These are phyloP conservation scores for Xylaria longipes DNA, from an alignment of 495 filamentous ascomycete genomes.

Conservation along the genomic window DNA sequence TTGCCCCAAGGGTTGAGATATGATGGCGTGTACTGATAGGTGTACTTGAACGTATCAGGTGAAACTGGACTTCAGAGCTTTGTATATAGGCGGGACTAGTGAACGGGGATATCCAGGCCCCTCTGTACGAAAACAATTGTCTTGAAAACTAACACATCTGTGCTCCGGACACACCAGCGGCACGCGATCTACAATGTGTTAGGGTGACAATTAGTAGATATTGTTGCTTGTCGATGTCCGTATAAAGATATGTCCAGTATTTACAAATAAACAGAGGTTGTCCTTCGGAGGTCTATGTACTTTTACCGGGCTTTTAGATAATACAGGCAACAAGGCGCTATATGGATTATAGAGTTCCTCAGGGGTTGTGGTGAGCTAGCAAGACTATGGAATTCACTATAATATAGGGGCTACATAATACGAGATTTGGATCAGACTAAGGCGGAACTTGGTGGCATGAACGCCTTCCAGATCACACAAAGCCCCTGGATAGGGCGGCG, in stretches of 20 bases:
- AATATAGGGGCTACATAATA: no score
- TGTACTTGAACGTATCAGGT: background rate
- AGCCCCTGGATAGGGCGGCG: no score
- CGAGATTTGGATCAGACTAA: no score
- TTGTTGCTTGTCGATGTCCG: background rate
- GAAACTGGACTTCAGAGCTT: background rate
- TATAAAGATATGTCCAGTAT: background rate
- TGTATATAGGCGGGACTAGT: background rate
- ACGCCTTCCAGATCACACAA: no score
- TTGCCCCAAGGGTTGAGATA: constrained; percentile 4
- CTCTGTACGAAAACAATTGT: background rate
- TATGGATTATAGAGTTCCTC: no score
- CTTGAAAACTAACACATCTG: background rate
- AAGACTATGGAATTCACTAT: no score
- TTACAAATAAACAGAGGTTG: no score
- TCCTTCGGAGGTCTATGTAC: no score
- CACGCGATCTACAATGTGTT: background rate
- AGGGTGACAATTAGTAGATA: background rate
- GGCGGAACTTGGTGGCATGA: no score
- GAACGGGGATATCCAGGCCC: background rate
- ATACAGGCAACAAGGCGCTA: no score
- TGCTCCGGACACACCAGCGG: background rate
- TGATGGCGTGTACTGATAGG: background rate
- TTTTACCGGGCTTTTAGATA: no score
- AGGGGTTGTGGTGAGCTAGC: no score